Conservation (phyloP, 441 rosid genomes). For the Aquilaria agallochum region DNA sequence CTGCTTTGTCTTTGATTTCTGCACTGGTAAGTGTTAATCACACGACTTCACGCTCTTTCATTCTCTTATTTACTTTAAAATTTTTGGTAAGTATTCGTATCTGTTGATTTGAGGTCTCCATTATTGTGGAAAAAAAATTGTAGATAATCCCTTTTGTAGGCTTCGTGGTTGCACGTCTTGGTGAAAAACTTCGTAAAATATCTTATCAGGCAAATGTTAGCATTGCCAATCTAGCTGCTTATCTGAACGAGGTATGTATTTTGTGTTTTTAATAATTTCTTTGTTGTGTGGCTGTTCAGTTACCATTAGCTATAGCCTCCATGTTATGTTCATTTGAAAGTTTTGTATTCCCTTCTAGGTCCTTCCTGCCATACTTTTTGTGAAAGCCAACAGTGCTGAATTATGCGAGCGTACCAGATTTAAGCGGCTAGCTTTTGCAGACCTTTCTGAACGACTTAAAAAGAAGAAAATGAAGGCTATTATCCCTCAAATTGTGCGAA, state of each 20-base stretch:
- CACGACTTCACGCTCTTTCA: background rate
- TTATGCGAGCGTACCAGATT: slow-evolving; percentile 66
- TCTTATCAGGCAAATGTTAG: slow-evolving; percentile 70
- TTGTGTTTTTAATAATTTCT: background rate
- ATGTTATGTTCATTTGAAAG: background rate
- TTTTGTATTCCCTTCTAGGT: slow-evolving; percentile 37
- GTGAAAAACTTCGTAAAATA: slow-evolving; percentile 68
- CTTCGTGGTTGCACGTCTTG: slow-evolving; percentile 62
- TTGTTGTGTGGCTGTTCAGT: too few species aligned
- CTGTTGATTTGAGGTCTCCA: background rate
- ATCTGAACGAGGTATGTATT: slow-evolving; percentile 71
- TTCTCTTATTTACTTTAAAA: background rate
- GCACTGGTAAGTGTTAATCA: slow-evolving; percentile 49
- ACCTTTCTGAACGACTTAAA: slow-evolving; percentile 46
- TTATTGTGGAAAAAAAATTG: slow-evolving; percentile 10
- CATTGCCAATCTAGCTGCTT: slow-evolving; percentile 65
- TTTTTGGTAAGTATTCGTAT: background rate
- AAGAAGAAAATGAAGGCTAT: slow-evolving; percentile 94
- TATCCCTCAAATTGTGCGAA: slow-evolving; percentile 77
- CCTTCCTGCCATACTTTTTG: slow-evolving; percentile 80
- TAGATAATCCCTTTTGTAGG: slow-evolving; percentile 78
- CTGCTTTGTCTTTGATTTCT: slow-evolving; percentile 63
- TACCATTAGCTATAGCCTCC: background rate
- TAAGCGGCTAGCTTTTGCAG: slow-evolving; percentile 61
- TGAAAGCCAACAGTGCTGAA: slow-evolving; percentile 92